Conservation (phyloP, 495 filamentous ascomycete species). For the Xylaria castorea region DNA sequence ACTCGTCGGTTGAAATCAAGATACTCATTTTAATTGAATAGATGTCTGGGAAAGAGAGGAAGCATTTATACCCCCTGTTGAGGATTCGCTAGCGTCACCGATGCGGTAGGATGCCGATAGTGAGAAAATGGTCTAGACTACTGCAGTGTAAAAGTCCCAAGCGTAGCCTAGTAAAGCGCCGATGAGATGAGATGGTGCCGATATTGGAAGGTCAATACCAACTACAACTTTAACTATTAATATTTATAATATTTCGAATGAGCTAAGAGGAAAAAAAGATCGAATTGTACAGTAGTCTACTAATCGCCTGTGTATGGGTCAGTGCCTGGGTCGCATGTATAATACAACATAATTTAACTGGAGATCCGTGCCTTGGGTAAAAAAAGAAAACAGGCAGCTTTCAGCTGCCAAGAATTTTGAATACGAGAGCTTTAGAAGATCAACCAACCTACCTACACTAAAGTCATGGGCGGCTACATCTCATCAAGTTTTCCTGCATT, state of each 20-base stretch:
- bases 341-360: neutral
- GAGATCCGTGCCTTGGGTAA: slow-evolving; percentile 5
- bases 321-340: neutral
- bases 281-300: neutral
- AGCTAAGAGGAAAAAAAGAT: neutral
- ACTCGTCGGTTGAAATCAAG: neutral
- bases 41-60: neutral
- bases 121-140: neutral
- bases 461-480: neutral
- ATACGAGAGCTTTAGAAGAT: slow-evolving; percentile 13
- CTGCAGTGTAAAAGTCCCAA: neutral
- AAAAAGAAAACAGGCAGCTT: slow-evolving; percentile 14
- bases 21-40: neutral
- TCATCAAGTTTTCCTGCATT: slow-evolving; percentile 13
- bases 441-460: neutral
- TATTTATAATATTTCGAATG: neutral
- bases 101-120: neutral
- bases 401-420: slow-evolving; percentile 13
- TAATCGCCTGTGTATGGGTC: neutral
- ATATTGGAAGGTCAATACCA: neutral
- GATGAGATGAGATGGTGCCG: slow-evolving; percentile 1
- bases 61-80: neutral
- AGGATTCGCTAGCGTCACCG: neutral
- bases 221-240: neutral
- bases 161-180: neutral